Evolutionary conservation across 176 grass and related monocot genomes (phyloP).

Genomic region (Eremochloa ophiuroides): DNA sequence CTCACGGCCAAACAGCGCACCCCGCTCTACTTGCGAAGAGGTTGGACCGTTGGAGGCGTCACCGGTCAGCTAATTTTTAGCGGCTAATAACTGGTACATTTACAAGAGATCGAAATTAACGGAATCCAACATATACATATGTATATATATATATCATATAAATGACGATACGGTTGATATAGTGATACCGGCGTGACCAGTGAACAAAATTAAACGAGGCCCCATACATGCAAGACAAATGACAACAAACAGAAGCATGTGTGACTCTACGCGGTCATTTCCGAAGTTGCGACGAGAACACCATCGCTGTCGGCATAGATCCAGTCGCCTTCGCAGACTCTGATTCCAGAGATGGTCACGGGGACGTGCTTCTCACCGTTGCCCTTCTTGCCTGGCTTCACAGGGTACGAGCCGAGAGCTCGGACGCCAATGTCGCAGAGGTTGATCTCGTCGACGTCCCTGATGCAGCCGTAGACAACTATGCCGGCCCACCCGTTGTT

Average conservation of each 20-base stretch:
- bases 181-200: no score
- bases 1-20: no score
- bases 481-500: not conserved
- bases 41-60: no score
- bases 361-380: not conserved
- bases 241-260: not conserved
- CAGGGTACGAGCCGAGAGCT: not conserved
- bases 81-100: no score
- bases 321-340: not conserved
- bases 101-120: no score
- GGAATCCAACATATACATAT: no score
- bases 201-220: no score
- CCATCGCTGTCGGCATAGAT: not conserved
- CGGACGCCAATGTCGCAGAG: not conserved
- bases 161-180: no score
- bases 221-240: not conserved
- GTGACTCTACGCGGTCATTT: not conserved
- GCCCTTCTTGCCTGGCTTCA: not conserved
- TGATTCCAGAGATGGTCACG: not conserved
- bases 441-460: not conserved
- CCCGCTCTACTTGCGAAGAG: no score
- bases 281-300: not conserved
- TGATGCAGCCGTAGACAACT: not conserved
- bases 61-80: no score
- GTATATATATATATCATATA: no score